phyloP scores from a whole-genome alignment of 345 rosid genomes.

The Syzygium grande region DNA sequence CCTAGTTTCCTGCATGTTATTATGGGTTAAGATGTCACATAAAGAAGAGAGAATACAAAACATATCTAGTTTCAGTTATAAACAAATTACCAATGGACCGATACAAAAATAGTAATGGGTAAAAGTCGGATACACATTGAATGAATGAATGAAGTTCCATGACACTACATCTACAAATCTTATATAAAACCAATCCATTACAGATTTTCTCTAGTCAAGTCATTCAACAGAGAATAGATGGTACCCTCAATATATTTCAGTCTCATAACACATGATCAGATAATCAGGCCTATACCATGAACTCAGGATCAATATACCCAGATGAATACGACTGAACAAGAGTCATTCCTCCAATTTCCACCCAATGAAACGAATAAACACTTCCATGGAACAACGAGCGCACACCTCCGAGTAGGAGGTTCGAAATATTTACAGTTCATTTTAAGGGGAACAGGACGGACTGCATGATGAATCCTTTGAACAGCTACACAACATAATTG shows the following conservation, averaged over 20 bases:
- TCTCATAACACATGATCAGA: not conserved
- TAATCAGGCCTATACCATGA: not conserved
- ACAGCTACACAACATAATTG: not conserved
- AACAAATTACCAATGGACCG: not conserved
- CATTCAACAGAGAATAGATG: not conserved
- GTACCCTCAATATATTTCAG: not conserved
- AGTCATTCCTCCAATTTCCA: not conserved
- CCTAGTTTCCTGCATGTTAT: slow-evolving; percentile 45
- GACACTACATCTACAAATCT: not conserved
- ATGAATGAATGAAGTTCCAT: not conserved
- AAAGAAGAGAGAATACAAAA: not conserved
- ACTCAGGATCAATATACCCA: not conserved
- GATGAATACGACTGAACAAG: not conserved
- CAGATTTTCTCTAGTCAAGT: not conserved
- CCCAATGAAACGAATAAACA: not conserved
- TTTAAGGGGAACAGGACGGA: not conserved
- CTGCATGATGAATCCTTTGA: not conserved
- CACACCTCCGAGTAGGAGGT: not conserved
- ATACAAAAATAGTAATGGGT: not conserved
- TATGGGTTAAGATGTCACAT: not conserved
- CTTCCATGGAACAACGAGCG: not conserved
- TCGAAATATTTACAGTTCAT: not conserved
- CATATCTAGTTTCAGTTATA: not conserved
- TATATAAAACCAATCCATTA: not conserved
- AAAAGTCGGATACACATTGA: not conserved